Conservation (phyloP, 257 asterid species). For the Apocynum venetum region DNA sequence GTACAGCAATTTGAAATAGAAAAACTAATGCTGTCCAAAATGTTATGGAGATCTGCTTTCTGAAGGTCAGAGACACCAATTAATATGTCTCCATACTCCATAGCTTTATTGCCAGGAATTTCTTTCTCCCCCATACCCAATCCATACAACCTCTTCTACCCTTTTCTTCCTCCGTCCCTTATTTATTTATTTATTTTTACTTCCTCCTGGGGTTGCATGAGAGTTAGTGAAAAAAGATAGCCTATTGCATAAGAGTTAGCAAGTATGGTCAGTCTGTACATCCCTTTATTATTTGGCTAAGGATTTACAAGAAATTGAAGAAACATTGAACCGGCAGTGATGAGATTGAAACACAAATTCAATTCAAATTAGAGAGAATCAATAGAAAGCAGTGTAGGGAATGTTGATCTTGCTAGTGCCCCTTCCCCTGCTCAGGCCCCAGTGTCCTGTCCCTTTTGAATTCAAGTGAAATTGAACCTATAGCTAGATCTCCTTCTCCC, state of each 20-base stretch:
- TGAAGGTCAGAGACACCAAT: slow-evolving; percentile 14
- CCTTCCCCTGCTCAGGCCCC: too few species aligned
- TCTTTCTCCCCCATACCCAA: slow-evolving; percentile 15
- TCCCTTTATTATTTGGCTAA: not conserved
- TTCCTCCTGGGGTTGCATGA: not conserved
- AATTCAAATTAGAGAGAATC: not conserved
- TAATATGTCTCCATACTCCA: slow-evolving; percentile 25
- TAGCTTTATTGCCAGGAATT: slow-evolving; percentile 6
- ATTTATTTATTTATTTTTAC: not conserved
- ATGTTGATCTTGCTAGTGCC: too few species aligned
- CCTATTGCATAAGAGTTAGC: not conserved
- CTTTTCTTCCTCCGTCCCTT: not conserved
- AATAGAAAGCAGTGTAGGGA: too few species aligned
- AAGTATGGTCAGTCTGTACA: not conserved
- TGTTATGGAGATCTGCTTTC: slow-evolving; percentile 18
- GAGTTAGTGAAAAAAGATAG: not conserved
- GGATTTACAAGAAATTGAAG: not conserved
- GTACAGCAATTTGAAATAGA: not conserved
- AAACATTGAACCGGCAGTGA: not conserved
- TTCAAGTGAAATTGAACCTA: too few species aligned
- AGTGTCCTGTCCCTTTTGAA: too few species aligned
- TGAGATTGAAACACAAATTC: not conserved
- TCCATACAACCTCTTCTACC: not conserved
- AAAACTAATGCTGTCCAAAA: not conserved
- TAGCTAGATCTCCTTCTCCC: too few species aligned